Base-by-base conservation (phyloP, 2,329 filamentous ascomycete genomes). In the Chaetomium sp. region DNA sequence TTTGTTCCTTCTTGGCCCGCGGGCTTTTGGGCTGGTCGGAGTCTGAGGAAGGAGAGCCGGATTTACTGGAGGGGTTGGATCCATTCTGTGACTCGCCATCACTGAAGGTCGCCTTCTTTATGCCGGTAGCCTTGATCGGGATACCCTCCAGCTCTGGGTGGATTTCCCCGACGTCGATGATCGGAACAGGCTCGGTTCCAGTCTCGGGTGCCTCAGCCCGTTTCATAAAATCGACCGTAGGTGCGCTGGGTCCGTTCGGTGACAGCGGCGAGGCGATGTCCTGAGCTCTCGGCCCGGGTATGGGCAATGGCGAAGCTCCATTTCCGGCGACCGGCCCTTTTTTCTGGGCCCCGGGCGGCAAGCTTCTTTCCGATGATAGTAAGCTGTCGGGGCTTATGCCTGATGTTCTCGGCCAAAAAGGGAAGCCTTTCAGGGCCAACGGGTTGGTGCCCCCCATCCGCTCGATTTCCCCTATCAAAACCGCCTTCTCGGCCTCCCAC, bases 131-230 rank as follows among this genome's bases (percentile, higher is more conserved):
- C 72, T 82, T 85, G 68, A 88, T 79, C 1, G 82, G 80, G 58
- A 88, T 83, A 7, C 85, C 85, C 71, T 88, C 86, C n/a, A 87
- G 75, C 33, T 82, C 81, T 3, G 85, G 83, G 68, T 87, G 81
- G 29, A 87, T 83, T 65, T 83, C 80, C 51, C 83, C 80, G 10
- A 88, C 82, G 65, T 87, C 85, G 58, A 88, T 84, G 31, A 82
- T 78, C 4, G 81, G 79, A 1, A 80, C 73, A 19, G 75, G 77
- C 4, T 73, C 74, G 29, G 74, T 73, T 53, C 77, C 75, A 23
- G 75, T 60, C 10, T 70, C 65, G 12, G 64, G 56, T 38, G 42
- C 58, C 7, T 64, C 29, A 1, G 60, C 27, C 16, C 62, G 57
- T 9, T 64, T 65, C 8, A 60, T 62, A 29, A 67, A 69, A 49